These are phyloP conservation scores for Colletotrichum eleusines DNA, from an alignment of 2,329 filamentous ascomycete genomes.

Conservation along the genomic window DNA sequence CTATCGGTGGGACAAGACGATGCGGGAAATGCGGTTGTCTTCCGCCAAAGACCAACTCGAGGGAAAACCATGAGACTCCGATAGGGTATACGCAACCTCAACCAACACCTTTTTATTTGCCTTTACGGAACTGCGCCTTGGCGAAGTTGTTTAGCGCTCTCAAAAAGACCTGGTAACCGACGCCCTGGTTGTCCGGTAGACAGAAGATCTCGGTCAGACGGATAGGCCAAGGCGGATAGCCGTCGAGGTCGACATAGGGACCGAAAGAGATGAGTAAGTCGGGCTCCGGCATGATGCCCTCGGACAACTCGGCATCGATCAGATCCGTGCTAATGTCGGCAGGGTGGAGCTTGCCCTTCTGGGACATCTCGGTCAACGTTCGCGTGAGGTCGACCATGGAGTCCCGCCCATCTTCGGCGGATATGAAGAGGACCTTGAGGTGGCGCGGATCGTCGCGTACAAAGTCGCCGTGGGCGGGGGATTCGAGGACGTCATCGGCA, in stretches of 20 bases:
- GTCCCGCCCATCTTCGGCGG: constrained; percentile 88
- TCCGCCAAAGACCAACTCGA: constrained; percentile 44
- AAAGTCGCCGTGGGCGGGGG: constrained; percentile 45
- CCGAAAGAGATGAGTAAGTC: constrained; percentile 91
- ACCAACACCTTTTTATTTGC: constrained; percentile 62
- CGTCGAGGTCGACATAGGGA: constrained; percentile 84
- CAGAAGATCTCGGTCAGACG: constrained; percentile 94
- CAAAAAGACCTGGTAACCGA: constrained; percentile 95
- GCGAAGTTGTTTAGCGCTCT: constrained; percentile 86
- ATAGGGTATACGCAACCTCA: constrained; percentile 33
- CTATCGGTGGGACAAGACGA: constrained; percentile 74
- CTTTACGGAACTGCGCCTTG: constrained; percentile 89
- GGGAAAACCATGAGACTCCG: constrained; percentile 24
- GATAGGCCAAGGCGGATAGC: constrained; percentile 97
- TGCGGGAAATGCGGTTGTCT: constrained; percentile 61
- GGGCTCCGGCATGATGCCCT: constrained; percentile 86
- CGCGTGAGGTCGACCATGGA: constrained; percentile 96
- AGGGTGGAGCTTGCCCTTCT: constrained; percentile 84
- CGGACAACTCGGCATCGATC: constrained; percentile 87
- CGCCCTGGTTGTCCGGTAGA: constrained; percentile 79
- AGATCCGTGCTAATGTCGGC: constrained; percentile 87
- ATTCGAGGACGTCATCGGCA: constrained; percentile 54
- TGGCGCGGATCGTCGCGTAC: constrained; percentile 50
- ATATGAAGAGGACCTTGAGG: constrained; percentile 80
- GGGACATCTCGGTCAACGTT: constrained; percentile 94